Evolutionary conservation across 495 filamentous ascomycete genomes (phyloP).

Genomic region (Podospora tetraspora): DNA sequence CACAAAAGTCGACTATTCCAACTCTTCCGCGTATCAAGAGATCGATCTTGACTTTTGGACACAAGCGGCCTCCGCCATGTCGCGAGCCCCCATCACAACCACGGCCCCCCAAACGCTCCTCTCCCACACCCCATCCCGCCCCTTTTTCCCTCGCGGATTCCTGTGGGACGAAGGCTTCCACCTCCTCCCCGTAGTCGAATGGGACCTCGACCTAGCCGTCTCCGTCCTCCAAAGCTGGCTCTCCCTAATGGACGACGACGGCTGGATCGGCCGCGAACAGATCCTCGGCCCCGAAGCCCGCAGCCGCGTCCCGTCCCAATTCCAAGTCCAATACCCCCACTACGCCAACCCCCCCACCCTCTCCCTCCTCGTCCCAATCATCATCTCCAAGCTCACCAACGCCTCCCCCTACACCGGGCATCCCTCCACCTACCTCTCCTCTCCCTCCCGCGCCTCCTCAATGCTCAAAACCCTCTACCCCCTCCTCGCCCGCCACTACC

Average conservation of each 20-base stretch:
- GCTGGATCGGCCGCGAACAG: conserved; percentile 93
- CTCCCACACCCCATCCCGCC: conserved; percentile 80
- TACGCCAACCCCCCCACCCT: conserved; percentile 95
- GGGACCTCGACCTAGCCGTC: conserved; percentile 81
- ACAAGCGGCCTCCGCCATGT: conserved; percentile 64
- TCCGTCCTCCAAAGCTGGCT: conserved; percentile 92
- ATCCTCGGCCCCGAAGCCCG: conserved; percentile 85
- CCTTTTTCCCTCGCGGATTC: conserved; percentile 91
- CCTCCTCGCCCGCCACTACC: conserved; percentile 76
- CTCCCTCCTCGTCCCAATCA: conserved; percentile 75
- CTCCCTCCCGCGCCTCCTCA: conserved; percentile 23
- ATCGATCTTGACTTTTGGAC: conserved; percentile 93
- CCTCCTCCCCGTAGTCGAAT: conserved; percentile 79
- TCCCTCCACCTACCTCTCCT: conserved; percentile 11
- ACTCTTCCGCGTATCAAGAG: conserved; percentile 81
- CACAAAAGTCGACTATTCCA: conserved; percentile 76
- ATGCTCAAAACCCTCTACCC: conserved; percentile 58
- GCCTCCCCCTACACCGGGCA: conserved; percentile 13
- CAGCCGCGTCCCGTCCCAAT: conserved; percentile 84
- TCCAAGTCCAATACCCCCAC: conserved; percentile 90
- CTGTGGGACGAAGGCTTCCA: conserved; percentile 97
- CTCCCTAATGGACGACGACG: conserved; percentile 84
- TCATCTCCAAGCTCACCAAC: conserved; percentile 60
- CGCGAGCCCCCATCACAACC: conserved; percentile 52
- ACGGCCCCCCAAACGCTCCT: conserved; percentile 81